Base-by-base conservation (phyloP, 441 rosid genomes). In the Erodium chrysanthum region DNA sequence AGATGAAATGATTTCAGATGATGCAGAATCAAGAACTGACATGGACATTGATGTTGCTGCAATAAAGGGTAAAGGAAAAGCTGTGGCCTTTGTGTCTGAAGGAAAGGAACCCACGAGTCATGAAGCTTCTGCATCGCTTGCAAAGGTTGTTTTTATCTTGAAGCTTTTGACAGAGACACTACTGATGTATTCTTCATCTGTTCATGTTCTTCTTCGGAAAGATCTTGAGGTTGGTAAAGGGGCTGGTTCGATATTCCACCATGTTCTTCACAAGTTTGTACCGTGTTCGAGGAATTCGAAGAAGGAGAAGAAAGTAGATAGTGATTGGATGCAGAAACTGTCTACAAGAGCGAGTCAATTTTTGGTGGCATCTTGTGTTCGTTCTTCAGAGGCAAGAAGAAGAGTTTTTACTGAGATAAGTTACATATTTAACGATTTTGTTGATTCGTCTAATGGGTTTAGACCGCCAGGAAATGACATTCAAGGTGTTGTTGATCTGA, bases 11-110 rank as follows among this genome's bases (percentile, higher is more conserved):
- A 70, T 48, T 70, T 60, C 76, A 64, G 84, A 79, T 70, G 84
- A 79, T 71, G 66, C 76, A 68, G 76, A 84, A 61, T 73, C 85
- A 37, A 82, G 86, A 64, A 75, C 83, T 67, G 91, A 87, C 70
- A 94, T 94, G 99, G 96, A 91, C 77, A 85, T 94, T 79, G 99
- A 94, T 84, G 88, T 80, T 76, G 83, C 96, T 72, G 80, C 87
- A 31, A 74, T 73, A 17, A 89, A 86, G 79, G 94, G 91, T 66
- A 94, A 94, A 85, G 97, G 99, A 67, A 94, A 91, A 82, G 97
- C 96, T 35, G 73, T 94, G 33, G 96, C 83, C 20, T 65, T 84
- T 70, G 76, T 79, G 35, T 72, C 87, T 74, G 93, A 82, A 64
- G 92, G 78, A 68, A 82, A 82, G 71, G 87, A 81, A 76, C 70